Percentiles rank a stretch among this genome's conserved stretches.
Conservation (phyloP, 116 monocot species). For the Cymodocea nodosa region DNA sequence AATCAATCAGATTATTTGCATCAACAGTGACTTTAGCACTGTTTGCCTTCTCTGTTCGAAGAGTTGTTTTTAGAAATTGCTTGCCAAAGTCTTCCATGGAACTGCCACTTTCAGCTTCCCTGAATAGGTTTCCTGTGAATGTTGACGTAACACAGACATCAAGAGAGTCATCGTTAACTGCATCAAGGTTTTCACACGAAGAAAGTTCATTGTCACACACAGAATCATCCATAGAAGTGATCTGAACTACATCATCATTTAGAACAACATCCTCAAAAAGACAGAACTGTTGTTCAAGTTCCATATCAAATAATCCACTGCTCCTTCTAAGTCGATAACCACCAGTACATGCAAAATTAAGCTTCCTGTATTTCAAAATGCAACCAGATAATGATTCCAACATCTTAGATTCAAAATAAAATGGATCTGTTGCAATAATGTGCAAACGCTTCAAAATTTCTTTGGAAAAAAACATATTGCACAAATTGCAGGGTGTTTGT, state of each 20-base stretch:
- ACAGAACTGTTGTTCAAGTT: neutral
- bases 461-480: neutral
- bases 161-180: neutral
- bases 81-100: neutral
- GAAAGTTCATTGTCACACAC: neutral
- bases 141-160: neutral
- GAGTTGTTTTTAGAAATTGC: neutral
- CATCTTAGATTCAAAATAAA: neutral
- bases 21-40: neutral
- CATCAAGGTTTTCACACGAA: neutral
- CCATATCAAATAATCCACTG: no score
- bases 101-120: neutral
- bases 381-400: neutral
- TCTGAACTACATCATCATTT: neutral
- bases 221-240: neutral
- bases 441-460: neutral
- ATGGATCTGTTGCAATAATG: slow-evolving; percentile 2
- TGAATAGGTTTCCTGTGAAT: neutral
- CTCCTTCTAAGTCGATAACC: neutral
- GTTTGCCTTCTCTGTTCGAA: neutral
- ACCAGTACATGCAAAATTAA: neutral
- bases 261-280: neutral
- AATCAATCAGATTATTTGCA: neutral
- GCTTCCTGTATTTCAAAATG: slow-evolving; percentile 4
- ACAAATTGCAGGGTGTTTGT: neutral